These are phyloP conservation scores for Microcyclospora tardicrescens DNA, from an alignment of 2,329 filamentous ascomycete species.

Conservation along the genomic window DNA sequence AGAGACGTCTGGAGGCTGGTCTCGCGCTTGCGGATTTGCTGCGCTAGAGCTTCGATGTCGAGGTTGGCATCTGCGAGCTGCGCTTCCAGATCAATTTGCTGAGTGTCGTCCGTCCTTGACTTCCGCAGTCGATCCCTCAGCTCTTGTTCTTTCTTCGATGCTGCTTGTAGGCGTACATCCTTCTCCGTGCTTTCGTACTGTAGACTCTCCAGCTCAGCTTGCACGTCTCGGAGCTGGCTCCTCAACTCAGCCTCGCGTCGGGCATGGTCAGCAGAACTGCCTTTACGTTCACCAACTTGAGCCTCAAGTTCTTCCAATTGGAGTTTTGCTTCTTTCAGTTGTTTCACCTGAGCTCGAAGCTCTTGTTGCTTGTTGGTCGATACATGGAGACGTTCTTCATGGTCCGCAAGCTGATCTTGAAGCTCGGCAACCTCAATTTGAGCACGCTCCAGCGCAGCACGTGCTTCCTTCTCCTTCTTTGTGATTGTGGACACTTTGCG, in stretches of 20 bases:
- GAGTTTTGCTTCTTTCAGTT: slow-evolving; percentile 18
- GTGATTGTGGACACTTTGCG: slow-evolving; percentile 47
- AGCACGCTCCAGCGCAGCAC: slow-evolving; percentile 53
- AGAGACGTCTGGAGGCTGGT: slow-evolving; percentile 17
- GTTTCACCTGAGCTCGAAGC: slow-evolving; percentile 23
- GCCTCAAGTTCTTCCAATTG: slow-evolving; percentile 24
- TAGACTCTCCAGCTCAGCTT: slow-evolving; percentile 20
- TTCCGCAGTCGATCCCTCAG: slow-evolving; percentile 21
- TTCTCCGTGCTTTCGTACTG: slow-evolving; percentile 32
- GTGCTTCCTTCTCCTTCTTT: slow-evolving; percentile 46
- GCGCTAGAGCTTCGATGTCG: slow-evolving; percentile 28
- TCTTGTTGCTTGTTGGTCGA: slow-evolving; percentile 24
- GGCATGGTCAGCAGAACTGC: slow-evolving; percentile 23
- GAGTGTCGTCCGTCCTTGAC: slow-evolving; percentile 14
- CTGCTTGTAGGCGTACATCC: slow-evolving; percentile 22
- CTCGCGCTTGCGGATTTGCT: slow-evolving; percentile 21
- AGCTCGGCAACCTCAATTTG: slow-evolving; percentile 28
- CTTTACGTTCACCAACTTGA: slow-evolving; percentile 36
- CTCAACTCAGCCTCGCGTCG: slow-evolving; percentile 28
- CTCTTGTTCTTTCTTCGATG: slow-evolving; percentile 30
- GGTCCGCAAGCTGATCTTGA: slow-evolving; percentile 44
- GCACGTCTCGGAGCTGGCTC: slow-evolving; percentile 21
- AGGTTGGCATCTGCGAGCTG: slow-evolving; percentile 26
- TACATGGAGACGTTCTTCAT: slow-evolving; percentile 16
- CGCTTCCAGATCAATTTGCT: slow-evolving; percentile 25